Evolutionary conservation across 257 asterid species (phyloP), one percentile per base, ranked within the genome.

Genomic region (Leptodermis oblonga): DNA sequence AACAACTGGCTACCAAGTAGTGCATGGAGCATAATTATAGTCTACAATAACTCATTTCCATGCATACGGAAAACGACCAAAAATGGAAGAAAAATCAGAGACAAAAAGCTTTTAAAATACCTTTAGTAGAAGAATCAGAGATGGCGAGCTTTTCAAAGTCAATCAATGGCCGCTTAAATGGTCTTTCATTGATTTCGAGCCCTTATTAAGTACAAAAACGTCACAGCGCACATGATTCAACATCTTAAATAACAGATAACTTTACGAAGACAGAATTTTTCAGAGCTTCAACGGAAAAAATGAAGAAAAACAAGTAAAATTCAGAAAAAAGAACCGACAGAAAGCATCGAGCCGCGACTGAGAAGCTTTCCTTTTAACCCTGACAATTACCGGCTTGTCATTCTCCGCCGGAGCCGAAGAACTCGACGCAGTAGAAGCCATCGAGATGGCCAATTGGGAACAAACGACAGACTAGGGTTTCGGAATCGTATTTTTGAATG

Each of bases 151-250:
- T 93, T 3, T 41, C 84, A 65, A 93, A 86, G 78, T 93, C 96
- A 20, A 87, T 72, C 83, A 87, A 77, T 30, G 94, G 82, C 34
- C 88, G 83, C 81, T 93, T 93, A 1, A 66, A 39, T 17, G 97
- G 96, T 69, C 95, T 83, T 77, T 86, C 97, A 4, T 80, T 84
- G 73, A 90, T 88, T 82, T 88, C 97, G 31, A 93, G 92, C 98
- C 97, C 97, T 93, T n/a, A 68, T 39, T 14, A 39, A 11, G 33
- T 54, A n/a, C 45, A 51, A 60, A 7, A 60, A 62, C 5, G 25
- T 26, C 12, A 2, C 37, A 45, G 65, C 31, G 60, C n/a, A 39
- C 13, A 15, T 14, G 14, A 26, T 20, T 15, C 23, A 17, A 2
- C 2, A 22, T 22, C 17, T 17, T 4, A 37, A 45, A 12, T 56